Conservation (phyloP, 1,284 basidiomycete species). For the Xerocomus nothofagi region DNA sequence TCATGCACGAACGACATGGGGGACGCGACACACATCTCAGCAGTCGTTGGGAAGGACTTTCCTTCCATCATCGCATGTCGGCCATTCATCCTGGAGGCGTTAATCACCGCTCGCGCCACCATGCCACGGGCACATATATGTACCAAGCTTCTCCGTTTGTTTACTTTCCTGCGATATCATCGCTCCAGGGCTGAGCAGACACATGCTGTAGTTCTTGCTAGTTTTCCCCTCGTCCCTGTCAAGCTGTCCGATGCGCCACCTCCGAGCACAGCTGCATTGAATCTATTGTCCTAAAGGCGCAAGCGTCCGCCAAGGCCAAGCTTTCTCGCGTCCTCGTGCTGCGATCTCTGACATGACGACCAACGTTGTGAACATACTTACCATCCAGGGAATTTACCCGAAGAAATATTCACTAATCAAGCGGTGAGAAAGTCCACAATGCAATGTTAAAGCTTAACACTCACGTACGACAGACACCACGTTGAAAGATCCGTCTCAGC, state of each 20-base stretch:
- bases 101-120: constrained; percentile 36
- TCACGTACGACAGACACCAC: constrained; percentile 4
- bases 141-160: constrained; percentile 25
- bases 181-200: constrained; percentile 20
- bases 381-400: background rate
- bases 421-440: constrained; percentile 20
- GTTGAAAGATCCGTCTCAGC: constrained; percentile 4
- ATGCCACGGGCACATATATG: constrained; percentile 23
- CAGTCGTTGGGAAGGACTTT: constrained; percentile 21
- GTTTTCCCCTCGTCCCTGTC: constrained; percentile 22
- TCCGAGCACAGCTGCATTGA: constrained; percentile 4
- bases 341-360: background rate
- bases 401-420: constrained; percentile 12
- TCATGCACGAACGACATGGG: constrained; percentile 9
- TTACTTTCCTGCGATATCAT: constrained; percentile 33
- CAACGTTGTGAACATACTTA: background rate
- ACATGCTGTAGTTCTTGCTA: constrained; percentile 10
- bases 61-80: constrained; percentile 29
- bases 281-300: constrained; percentile 2
- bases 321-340: background rate
- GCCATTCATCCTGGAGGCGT: constrained; percentile 32
- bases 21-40: constrained; percentile 1
- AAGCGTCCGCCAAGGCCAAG: background rate
- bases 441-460: constrained; percentile 24
- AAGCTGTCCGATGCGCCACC: constrained; percentile 3